phyloP scores from a whole-genome alignment of 2,329 filamentous ascomycete genomes.

The Fusarium cyanostomum region DNA sequence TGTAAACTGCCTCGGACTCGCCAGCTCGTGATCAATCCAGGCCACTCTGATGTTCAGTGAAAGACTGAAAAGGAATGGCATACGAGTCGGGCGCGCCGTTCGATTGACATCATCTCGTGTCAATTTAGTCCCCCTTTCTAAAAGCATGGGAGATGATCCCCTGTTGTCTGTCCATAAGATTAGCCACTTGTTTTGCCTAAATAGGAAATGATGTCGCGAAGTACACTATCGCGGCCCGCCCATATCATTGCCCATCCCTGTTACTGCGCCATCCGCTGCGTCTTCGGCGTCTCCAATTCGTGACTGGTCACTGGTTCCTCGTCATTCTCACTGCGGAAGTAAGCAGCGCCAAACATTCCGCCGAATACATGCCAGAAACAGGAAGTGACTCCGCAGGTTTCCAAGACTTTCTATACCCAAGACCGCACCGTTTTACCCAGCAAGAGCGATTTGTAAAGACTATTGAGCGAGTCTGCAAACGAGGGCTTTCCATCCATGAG shows the following conservation, averaged over 20 bases:
- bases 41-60: not conserved
- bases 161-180: not conserved
- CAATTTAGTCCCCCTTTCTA: not conserved
- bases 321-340: not conserved
- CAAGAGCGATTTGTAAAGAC: not conserved
- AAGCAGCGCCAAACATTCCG: not conserved
- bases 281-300: not conserved
- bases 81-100: not conserved
- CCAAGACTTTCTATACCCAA: not conserved
- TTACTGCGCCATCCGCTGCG: not conserved
- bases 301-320: no score
- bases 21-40: not conserved
- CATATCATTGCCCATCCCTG: not conserved
- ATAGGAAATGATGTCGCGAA: not conserved
- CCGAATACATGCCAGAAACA: not conserved
- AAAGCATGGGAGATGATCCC: not conserved
- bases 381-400: not conserved
- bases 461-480: no score
- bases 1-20: not conserved
- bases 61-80: not conserved
- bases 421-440: not conserved
- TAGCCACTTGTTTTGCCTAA: slow-evolving; percentile 5
- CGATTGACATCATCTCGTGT: not conserved
- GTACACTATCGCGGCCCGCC: not conserved
- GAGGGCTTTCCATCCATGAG: not conserved